Conservation (phyloP, 345 rosid species). For the Rhodamnia argentea region DNA sequence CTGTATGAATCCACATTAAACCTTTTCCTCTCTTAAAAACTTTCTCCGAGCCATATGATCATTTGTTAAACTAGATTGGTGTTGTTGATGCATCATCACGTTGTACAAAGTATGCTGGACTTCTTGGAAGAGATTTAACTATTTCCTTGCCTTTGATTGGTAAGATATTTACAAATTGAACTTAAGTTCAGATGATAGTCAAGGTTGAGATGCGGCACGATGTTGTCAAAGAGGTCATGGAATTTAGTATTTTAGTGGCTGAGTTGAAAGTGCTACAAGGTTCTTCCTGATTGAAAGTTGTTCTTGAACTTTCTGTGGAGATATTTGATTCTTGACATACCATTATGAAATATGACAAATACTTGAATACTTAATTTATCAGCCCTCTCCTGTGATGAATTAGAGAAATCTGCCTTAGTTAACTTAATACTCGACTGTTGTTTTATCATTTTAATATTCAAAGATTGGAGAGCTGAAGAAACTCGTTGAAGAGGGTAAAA, state of each 20-base stretch:
- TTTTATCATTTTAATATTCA: neutral
- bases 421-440: neutral
- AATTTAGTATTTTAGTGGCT: neutral
- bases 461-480: conserved; percentile 62
- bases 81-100: no score
- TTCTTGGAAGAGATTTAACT: neutral
- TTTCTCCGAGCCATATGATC: neutral
- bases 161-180: neutral
- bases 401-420: neutral
- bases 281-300: neutral
- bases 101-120: neutral
- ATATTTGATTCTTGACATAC: neutral
- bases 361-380: neutral
- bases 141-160: neutral
- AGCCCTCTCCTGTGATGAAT: neutral
- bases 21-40: neutral
- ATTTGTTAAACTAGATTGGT: neutral
- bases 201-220: neutral
- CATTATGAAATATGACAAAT: neutral
- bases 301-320: neutral
- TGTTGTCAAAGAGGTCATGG: neutral
- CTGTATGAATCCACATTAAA: conserved; percentile 12
- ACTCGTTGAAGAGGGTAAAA: conserved; percentile 64
- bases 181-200: neutral
- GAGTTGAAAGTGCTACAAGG: neutral